Base-by-base conservation (phyloP, 768 basidiomycete genomes). In the Nidularia sp. region DNA sequence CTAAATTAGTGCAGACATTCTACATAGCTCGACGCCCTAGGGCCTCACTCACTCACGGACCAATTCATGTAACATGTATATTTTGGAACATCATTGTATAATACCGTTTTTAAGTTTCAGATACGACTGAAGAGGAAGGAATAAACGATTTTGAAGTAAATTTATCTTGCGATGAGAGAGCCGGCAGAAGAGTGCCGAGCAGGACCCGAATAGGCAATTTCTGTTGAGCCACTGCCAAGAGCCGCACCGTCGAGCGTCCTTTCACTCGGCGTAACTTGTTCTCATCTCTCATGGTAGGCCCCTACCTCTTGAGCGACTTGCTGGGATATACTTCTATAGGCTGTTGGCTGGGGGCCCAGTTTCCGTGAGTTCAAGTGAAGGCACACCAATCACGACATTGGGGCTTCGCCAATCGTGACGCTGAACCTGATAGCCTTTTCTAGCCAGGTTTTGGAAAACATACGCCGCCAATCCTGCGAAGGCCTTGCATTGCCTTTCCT, bases 401-500 rank as follows among this genome's bases (percentile, higher is more conserved):
- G 12, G 12, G 44, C 45, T 35, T 52, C 6, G 43, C 34, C 35
- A 43, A 10, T 10, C 10, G 10, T 41, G 10, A 10, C 15, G 10
- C 10, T 41, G 10, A 41, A 41, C 50, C 35, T 54, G 18, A 54
- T 54, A 49, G 32, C 29, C 39, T 42, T 15, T 51, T 36, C 49
- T 9, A 95, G 93, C 46, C 94, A 97, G 74, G 78, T 96, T 6
- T 45, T 94, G 33, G 86, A 91, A 71, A 97, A 95, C 67, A 72
- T 79, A 51, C 75, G 74, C 52, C 72, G 78, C 13, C 82, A 86
- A 64, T 93, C 90, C 43, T 92, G 88, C 64, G 93, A 93, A 60
- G 88, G 95, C 32, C 84, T 99, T 47, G 89, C 97, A 1, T 74
- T 98, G 13, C 93, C 95, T 0, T 99, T 99, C 68, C 78, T 99